Conservation (phyloP, 768 basidiomycete genomes). For the Tylopilus subfusipes region DNA sequence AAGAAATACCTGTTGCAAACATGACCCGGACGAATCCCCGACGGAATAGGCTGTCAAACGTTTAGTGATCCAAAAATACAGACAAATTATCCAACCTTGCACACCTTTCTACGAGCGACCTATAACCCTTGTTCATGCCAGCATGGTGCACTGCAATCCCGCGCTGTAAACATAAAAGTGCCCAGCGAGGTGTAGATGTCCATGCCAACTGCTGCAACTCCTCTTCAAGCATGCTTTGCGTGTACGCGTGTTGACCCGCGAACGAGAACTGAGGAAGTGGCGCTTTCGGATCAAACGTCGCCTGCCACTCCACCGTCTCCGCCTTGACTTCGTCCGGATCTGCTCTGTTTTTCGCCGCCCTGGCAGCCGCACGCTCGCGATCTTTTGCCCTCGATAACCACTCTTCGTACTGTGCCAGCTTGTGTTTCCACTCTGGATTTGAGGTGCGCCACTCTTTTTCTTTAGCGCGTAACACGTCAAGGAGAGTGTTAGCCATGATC, state of each 20-base stretch:
- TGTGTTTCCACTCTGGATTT: constrained; percentile 48
- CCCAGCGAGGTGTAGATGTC: constrained; percentile 41
- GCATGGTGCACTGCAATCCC: constrained; percentile 70
- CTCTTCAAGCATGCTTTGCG: constrained; percentile 45
- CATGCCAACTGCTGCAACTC: constrained; percentile 41
- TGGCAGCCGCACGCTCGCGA: constrained; percentile 43
- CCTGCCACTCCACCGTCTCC: constrained; percentile 43
- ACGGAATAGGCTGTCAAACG: constrained; percentile 43
- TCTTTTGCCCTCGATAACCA: constrained; percentile 48
- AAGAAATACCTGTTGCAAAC: constrained; percentile 54
- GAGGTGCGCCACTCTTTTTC: constrained; percentile 49
- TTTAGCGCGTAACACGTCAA: constrained; percentile 34
- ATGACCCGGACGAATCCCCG: constrained; percentile 60
- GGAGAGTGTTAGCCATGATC: constrained; percentile 42
- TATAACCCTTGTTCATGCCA: constrained; percentile 64
- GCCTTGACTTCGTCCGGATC: constrained; percentile 24
- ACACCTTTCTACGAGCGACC: constrained; percentile 56
- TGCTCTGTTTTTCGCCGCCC: constrained; percentile 37
- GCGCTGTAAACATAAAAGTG: constrained; percentile 45
- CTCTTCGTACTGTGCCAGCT: constrained; percentile 47
- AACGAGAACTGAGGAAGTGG: constrained; percentile 63
- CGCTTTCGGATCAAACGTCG: constrained; percentile 53
- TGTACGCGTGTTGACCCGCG: constrained; percentile 41
- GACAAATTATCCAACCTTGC: background rate
- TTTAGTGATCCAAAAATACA: background rate